These are phyloP conservation scores for Thielaviopsis euricoi DNA, from an alignment of 2,329 filamentous ascomycete species.

Conservation along the genomic window DNA sequence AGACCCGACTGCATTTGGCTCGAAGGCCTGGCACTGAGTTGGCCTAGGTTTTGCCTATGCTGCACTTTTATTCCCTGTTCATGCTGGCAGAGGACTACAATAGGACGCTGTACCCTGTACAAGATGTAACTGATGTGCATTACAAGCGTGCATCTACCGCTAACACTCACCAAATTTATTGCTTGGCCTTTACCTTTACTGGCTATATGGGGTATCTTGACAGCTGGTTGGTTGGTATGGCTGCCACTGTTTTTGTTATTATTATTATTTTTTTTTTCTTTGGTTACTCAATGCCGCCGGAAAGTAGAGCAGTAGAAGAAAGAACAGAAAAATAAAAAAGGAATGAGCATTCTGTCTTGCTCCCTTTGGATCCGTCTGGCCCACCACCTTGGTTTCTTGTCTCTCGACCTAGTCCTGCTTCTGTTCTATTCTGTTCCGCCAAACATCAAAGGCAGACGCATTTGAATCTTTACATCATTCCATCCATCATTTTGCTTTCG, in stretches of 20 bases:
- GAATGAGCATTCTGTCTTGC: not conserved
- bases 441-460: conserved; percentile 2
- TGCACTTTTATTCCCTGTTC: not conserved
- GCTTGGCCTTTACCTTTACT: not conserved
- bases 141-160: not conserved
- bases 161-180: not conserved
- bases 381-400: not conserved
- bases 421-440: not conserved
- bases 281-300: no score
- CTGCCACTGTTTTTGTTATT: no score
- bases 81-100: not conserved
- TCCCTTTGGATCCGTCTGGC: not conserved
- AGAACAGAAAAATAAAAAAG: not conserved
- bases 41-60: not conserved
- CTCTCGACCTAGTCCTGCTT: not conserved
- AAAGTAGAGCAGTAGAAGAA: not conserved
- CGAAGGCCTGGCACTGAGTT: no score
- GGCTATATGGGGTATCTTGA: not conserved
- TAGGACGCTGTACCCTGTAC: not conserved
- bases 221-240: not conserved
- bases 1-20: no score
- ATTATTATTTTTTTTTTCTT: no score
- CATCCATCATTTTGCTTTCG: conserved; percentile 3
- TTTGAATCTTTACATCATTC: conserved; percentile 10
- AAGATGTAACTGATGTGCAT: not conserved